phyloP scores from a whole-genome alignment of 306 rosid species.

The Phaseolus lunatus region DNA sequence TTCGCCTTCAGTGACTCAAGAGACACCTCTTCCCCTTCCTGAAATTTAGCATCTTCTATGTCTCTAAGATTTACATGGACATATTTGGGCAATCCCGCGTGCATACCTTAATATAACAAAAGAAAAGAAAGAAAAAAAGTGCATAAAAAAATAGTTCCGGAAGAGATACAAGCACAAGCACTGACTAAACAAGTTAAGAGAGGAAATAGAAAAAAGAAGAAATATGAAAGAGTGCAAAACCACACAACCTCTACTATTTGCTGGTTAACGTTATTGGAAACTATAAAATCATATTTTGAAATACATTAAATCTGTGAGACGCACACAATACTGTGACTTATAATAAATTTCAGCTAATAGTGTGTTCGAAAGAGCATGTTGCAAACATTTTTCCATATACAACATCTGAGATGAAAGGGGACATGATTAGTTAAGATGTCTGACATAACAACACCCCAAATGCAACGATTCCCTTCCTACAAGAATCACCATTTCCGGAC shows the following conservation, averaged over 20 bases:
- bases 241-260: not conserved
- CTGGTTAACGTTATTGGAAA: not conserved
- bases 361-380: not conserved
- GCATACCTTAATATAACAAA: slow-evolving; percentile 69
- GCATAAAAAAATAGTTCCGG: slow-evolving; percentile 31
- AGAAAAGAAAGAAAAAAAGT: not conserved
- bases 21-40: slow-evolving; percentile 93
- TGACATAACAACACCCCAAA: slow-evolving; percentile 13
- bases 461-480: not conserved
- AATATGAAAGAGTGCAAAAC: not conserved
- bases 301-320: not conserved
- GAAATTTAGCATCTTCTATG: slow-evolving; percentile 82
- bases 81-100: slow-evolving; percentile 84
- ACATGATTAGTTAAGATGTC: slow-evolving; percentile 13
- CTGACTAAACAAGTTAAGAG: not conserved
- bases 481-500: not conserved
- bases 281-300: not conserved
- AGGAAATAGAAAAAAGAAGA: not conserved
- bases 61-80: slow-evolving; percentile 88
- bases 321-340: not conserved
- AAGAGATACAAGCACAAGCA: slow-evolving; percentile 14
- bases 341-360: not conserved
- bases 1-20: slow-evolving; percentile 75
- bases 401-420: slow-evolving; percentile 6
- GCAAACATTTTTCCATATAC: not conserved